phyloP scores from a whole-genome alignment of 305 asterid genomes.

The Fraxinus sp. region DNA sequence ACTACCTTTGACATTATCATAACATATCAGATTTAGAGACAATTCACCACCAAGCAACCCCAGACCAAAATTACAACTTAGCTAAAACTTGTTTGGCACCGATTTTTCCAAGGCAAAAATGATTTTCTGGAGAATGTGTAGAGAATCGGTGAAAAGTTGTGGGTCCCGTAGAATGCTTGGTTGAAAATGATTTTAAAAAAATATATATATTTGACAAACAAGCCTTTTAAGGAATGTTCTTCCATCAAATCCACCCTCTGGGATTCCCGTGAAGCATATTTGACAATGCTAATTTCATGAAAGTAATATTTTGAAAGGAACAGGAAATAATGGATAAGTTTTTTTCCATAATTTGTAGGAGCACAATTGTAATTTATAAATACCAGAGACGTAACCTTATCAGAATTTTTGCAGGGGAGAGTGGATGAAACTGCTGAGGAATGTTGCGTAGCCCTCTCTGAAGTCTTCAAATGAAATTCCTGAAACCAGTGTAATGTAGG shows the following conservation, averaged over 20 bases:
- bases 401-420: slow-evolving; percentile 15
- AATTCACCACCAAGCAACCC: not conserved
- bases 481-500: not conserved
- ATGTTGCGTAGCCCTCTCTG: slow-evolving; percentile 6
- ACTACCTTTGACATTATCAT: not conserved
- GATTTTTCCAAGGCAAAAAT: not conserved
- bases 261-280: not conserved
- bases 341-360: not conserved
- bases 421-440: slow-evolving; percentile 2
- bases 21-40: not conserved
- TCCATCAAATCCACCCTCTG: not conserved
- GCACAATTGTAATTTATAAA: not conserved
- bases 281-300: not conserved
- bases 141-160: not conserved
- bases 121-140: not conserved
- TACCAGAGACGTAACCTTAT: slow-evolving; percentile 29
- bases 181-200: not conserved
- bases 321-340: not conserved
- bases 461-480: slow-evolving; percentile 5
- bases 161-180: not conserved
- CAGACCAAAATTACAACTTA: not conserved
- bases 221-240: not conserved
- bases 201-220: not conserved
- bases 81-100: not conserved
- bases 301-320: not conserved